Evolutionary conservation across 768 basidiomycete genomes (phyloP).

Genomic region (Phylloporus rhodoxanthus): DNA sequence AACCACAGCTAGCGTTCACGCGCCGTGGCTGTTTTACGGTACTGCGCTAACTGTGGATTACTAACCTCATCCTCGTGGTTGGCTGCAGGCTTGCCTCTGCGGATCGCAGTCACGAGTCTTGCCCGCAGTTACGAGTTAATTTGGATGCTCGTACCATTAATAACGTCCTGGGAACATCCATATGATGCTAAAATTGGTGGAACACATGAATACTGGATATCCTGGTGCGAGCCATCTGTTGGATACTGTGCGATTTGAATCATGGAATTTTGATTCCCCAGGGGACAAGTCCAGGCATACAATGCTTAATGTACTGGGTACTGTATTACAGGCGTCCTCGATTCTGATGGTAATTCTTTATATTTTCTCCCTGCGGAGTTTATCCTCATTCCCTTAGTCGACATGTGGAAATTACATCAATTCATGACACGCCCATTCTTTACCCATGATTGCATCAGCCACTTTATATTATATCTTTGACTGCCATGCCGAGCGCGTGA

Average conservation of each 20-base stretch:
- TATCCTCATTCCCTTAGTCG: no score
- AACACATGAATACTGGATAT: background rate
- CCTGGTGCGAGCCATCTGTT: background rate
- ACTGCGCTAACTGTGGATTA: no score
- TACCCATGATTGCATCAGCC: slow-evolving; percentile 49
- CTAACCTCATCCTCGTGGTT: background rate
- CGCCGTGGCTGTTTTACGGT: no score
- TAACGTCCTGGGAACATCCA: background rate
- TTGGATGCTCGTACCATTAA: background rate
- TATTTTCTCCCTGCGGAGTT: slow-evolving; percentile 25
- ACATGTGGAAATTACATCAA: slow-evolving; percentile 60
- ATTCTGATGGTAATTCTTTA: slow-evolving; percentile 48
- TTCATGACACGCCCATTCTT: slow-evolving; percentile 34
- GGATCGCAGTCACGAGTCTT: background rate
- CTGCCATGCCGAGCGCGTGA: slow-evolving; percentile 40
- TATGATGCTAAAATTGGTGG: no score
- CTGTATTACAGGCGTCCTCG: slow-evolving; percentile 37
- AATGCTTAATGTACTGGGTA: no score
- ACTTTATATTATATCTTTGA: slow-evolving; percentile 62
- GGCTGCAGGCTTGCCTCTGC: background rate
- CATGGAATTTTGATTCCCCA: no score
- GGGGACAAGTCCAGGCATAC: no score
- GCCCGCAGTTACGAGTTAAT: no score
- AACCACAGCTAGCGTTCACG: no score
- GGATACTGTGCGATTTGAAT: no score